Evolutionary conservation across 345 rosid genomes (phyloP).

Genomic region (Isatis tinctoria): DNA sequence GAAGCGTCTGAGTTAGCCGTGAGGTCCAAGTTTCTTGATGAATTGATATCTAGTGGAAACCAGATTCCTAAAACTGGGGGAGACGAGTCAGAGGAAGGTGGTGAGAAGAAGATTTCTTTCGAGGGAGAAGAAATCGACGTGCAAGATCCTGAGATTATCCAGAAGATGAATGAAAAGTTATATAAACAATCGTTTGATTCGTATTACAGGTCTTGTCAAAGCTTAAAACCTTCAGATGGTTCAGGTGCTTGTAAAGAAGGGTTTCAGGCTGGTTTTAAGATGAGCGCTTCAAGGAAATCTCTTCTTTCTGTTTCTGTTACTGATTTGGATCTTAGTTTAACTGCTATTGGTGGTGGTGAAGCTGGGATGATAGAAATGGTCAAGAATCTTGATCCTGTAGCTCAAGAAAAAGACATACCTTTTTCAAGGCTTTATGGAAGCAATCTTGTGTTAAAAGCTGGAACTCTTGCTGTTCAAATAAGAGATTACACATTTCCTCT

Average conservation of each 20-base stretch:
- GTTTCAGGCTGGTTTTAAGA: slow-evolving; percentile 86
- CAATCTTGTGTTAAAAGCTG: slow-evolving; percentile 58
- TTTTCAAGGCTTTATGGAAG: slow-evolving; percentile 88
- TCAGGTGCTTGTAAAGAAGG: slow-evolving; percentile 84
- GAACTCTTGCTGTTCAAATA: slow-evolving; percentile 59
- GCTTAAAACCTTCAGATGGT: slow-evolving; percentile 56
- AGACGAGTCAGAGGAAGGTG: slow-evolving; percentile 38
- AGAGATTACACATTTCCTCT: slow-evolving; percentile 83
- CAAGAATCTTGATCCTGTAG: slow-evolving; percentile 73
- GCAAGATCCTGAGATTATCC: slow-evolving; percentile 50
- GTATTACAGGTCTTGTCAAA: slow-evolving; percentile 82
- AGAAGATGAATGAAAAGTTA: slow-evolving; percentile 58
- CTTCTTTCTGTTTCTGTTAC: slow-evolving; percentile 77
- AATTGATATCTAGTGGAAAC: slow-evolving; percentile 43
- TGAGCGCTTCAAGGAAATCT: slow-evolving; percentile 62
- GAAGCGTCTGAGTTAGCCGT: slow-evolving; percentile 83
- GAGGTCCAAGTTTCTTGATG: slow-evolving; percentile 76
- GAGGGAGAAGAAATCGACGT: slow-evolving; percentile 59
- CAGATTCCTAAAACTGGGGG: slow-evolving; percentile 40
- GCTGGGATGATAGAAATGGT: slow-evolving; percentile 78
- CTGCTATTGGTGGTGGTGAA: slow-evolving; percentile 76
- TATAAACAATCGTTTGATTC: slow-evolving; percentile 61
- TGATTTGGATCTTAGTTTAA: slow-evolving; percentile 68
- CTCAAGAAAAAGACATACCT: slow-evolving; percentile 61
- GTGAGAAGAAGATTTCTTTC: slow-evolving; percentile 27